Conservation (phyloP, 1,284 basidiomycete species). For the Megacollybia platyphylla region DNA sequence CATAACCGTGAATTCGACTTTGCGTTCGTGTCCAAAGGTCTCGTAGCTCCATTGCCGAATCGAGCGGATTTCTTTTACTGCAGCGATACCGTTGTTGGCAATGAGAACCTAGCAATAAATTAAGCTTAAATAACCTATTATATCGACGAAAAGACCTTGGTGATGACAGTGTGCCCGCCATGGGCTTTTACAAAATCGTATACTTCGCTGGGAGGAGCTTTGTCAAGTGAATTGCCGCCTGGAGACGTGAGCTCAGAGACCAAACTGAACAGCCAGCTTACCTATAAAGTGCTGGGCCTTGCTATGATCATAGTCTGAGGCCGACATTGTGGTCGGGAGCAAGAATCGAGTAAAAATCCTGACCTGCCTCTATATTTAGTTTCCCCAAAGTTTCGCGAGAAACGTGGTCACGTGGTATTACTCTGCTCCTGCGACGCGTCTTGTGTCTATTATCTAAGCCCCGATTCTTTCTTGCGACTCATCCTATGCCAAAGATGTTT, state of each 20-base stretch:
- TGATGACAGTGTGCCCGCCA: conserved; percentile 97
- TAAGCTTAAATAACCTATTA: conserved; percentile 1
- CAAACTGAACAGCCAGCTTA: conserved; percentile 13
- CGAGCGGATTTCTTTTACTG: conserved; percentile 98
- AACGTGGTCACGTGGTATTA: too few species aligned
- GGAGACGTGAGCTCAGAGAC: conserved; percentile 9
- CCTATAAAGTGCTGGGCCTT: conserved; percentile 84
- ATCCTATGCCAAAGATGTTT: too few species aligned
- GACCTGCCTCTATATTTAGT: too few species aligned
- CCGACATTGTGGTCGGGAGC: neutral
- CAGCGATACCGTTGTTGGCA: conserved; percentile 71
- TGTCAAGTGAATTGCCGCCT: conserved; percentile 91
- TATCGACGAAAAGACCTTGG: conserved; percentile 55
- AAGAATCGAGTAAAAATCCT: neutral
- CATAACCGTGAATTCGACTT: conserved; percentile 99
- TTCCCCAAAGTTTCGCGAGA: too few species aligned
- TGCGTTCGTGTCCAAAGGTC: conserved; percentile 93
- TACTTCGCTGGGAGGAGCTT: conserved; percentile 69
- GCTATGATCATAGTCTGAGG: conserved; percentile 49
- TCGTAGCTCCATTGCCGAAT: conserved; percentile 99
- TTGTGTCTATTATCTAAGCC: too few species aligned
- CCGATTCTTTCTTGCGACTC: too few species aligned
- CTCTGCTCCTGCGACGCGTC: too few species aligned
- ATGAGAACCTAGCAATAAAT: conserved; percentile 11
- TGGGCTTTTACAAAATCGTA: conserved; percentile 86